Evolutionary conservation across 345 rosid genomes (phyloP), one percentile per base, ranked within the genome.

Genomic region (Eucalyptus decipiens): DNA sequence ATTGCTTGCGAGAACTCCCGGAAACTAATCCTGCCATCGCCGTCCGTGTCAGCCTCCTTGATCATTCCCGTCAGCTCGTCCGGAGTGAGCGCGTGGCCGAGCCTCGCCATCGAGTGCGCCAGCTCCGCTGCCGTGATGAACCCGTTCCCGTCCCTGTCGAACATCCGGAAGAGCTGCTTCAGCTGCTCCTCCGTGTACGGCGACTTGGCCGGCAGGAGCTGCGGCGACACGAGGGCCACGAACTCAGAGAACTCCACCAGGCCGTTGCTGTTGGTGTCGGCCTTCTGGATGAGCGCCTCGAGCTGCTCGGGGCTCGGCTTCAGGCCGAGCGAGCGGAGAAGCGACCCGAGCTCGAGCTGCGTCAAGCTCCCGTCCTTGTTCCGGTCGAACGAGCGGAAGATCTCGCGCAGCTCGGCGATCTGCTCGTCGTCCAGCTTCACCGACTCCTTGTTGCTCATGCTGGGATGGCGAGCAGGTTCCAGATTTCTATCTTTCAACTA

Each of bases 31-130:
- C 95, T 90, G 3, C 99, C 99, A 50, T 98, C 99, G 1, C 99
- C 99, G 34, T 98, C 99, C 4, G 94, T 92, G 88, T 98, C 99
- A 1, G 99, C 99, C 90, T 98, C 99, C 93, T 88, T 96, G 86
- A 98, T 98, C 99, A 98, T 98, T 89, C 97, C 99, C 1, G 97
- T 94, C 90, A 98, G 89, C 91, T 98, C 99, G 86, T 94, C 97
- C 2, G 93, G 97, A 2, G 97, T 96, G 87, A 97, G 93, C 3
- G 96, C 95, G 52, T 97, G 96, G n/a, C 98, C 98, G 14, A 96
- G 90, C 91, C 92, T 95, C 3, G 99, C 98, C 99, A 96, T 97
- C 3, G 98, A 95, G 89, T 96, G 97, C 10, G 98, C 97, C 91
- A 97, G 90, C 90, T 97, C 99, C 3, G 95, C 97, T 3, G 97